Percentiles rank a stretch among this genome's conserved stretches.
These are phyloP conservation scores for Tephrocybe sp. DNA, from an alignment of 768 basidiomycete species.

Conservation along the genomic window DNA sequence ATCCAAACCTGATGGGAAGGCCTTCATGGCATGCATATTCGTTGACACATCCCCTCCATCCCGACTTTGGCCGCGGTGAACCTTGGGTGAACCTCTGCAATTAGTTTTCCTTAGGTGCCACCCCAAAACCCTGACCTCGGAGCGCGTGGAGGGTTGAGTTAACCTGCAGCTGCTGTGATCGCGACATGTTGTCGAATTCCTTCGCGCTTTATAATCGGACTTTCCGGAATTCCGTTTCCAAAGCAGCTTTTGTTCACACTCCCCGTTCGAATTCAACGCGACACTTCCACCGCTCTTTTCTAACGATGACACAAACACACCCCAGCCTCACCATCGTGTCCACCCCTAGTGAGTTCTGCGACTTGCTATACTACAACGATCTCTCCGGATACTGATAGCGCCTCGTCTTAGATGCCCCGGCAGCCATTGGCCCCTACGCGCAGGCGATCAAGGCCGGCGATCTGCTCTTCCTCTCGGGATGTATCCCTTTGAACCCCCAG, in stretches of 20 bases:
- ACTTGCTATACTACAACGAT: no score
- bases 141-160: slow-evolving; percentile 4
- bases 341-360: slow-evolving; percentile 33
- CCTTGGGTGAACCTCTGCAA: no score
- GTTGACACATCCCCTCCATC: no score
- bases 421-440: slow-evolving; percentile 84
- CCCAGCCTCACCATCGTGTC: slow-evolving; percentile 39
- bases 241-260: slow-evolving; percentile 3
- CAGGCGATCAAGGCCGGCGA: slow-evolving; percentile 85
- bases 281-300: slow-evolving; percentile 13
- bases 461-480: slow-evolving; percentile 88
- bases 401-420: slow-evolving; percentile 60
- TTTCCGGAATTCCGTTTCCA: slow-evolving; percentile 8
- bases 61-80: no score
- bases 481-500: slow-evolving; percentile 81
- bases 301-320: slow-evolving; percentile 38
- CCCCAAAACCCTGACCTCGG: slow-evolving; percentile 3
- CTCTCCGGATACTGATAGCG: neutral
- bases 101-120: neutral
- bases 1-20: no score
- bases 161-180: neutral
- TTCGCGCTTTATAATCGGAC: slow-evolving; percentile 18
- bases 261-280: neutral
- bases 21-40: no score
- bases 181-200: slow-evolving; percentile 11